Evolutionary conservation across 2,329 filamentous ascomycete species (phyloP).

Genomic region (Fusarium sp.): DNA sequence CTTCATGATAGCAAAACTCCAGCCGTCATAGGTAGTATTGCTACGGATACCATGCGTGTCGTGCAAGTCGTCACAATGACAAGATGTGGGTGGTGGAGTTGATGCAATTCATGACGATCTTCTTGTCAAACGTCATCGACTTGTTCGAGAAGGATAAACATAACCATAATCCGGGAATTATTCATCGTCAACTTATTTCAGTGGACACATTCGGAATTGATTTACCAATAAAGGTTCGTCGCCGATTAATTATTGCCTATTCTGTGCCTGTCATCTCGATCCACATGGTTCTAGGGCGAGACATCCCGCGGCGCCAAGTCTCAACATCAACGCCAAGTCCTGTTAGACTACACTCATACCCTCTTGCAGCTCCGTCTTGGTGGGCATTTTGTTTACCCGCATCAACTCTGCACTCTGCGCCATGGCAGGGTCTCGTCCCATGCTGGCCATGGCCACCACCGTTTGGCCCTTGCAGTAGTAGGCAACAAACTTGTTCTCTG

Average conservation of each 20-base stretch:
- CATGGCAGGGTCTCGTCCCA: conserved; percentile 91
- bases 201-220: conserved; percentile 10
- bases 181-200: conserved; percentile 4
- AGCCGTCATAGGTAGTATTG: conserved; percentile 22
- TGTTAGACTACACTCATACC: conserved; percentile 64
- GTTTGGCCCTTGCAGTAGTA: conserved; percentile 90
- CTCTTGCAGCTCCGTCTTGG: conserved; percentile 78
- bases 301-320: conserved; percentile 49
- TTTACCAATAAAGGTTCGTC: conserved; percentile 9
- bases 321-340: background rate
- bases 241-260: conserved; percentile 24
- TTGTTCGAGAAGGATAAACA: background rate
- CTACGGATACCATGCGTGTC: background rate
- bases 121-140: conserved; percentile 38
- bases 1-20: conserved; percentile 10
- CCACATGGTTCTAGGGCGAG: conserved; percentile 2
- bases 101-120: conserved; percentile 37
- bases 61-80: conserved; percentile 30
- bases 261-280: conserved; percentile 29
- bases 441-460: conserved; percentile 89
- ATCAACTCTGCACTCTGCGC: conserved; percentile 85
- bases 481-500: conserved; percentile 84
- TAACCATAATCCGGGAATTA: background rate
- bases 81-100: conserved; percentile 10
- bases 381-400: conserved; percentile 82